Conservation (phyloP, 352 stramenopile genomes). For the Pythium sp. region DNA sequence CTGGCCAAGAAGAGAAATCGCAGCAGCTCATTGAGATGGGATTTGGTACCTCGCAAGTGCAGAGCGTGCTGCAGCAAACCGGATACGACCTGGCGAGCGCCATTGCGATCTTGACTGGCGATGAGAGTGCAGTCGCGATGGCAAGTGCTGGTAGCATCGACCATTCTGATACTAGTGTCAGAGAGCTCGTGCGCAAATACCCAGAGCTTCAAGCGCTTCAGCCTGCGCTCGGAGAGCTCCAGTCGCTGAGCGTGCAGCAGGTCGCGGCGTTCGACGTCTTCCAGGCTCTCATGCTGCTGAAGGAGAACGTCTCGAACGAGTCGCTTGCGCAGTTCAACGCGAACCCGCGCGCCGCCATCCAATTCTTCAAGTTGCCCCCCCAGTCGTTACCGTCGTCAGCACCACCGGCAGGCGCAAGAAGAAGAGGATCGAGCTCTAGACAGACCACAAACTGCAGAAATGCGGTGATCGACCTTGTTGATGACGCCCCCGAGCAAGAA, state of each 20-base stretch:
- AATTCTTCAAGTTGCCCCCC: conserved; percentile 25
- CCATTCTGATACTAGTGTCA: neutral
- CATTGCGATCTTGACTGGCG: conserved; percentile 37
- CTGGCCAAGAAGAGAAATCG: neutral
- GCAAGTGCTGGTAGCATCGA: too few species aligned
- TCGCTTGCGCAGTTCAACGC: conserved; percentile 42
- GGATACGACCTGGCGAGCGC: conserved; percentile 36
- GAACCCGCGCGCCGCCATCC: conserved; percentile 37
- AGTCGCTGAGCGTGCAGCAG: conserved; percentile 8
- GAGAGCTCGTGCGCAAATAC: conserved; percentile 14
- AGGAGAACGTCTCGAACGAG: conserved; percentile 37
- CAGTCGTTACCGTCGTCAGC: neutral
- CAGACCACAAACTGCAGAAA: neutral
- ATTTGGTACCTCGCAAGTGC: conserved; percentile 31
- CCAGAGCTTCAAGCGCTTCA: conserved; percentile 16
- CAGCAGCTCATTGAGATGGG: conserved; percentile 68
- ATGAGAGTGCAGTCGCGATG: conserved; percentile 22
- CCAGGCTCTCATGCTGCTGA: conserved; percentile 46
- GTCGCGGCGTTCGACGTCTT: conserved; percentile 35
- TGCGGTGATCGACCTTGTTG: conserved; percentile 20
- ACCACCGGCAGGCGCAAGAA: neutral
- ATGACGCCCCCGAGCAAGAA: neutral
- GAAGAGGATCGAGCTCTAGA: neutral
- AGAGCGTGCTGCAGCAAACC: conserved; percentile 26
- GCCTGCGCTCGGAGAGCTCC: conserved; percentile 28